phyloP scores from a whole-genome alignment of 139 green algal species.

The Pleodorina starrii region DNA sequence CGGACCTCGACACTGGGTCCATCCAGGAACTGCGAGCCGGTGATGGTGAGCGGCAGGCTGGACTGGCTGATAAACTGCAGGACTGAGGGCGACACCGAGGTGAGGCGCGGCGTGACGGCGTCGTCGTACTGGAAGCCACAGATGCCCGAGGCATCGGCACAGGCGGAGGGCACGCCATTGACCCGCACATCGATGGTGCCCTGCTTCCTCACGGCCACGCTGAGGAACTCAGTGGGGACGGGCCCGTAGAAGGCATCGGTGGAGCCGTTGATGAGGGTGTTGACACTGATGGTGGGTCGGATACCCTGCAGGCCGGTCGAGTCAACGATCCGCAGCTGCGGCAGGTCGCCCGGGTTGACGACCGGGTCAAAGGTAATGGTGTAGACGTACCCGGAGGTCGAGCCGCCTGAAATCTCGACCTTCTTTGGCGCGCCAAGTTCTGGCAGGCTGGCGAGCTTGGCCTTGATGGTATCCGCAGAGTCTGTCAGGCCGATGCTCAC shows the following conservation, averaged over 20 bases:
- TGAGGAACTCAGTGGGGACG: slow-evolving; percentile 54
- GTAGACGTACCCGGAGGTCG: neutral
- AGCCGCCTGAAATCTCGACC: neutral
- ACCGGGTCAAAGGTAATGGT: slow-evolving; percentile 46
- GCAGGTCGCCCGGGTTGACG: slow-evolving; percentile 43
- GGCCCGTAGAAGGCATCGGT: slow-evolving; percentile 44
- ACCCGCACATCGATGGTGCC: neutral
- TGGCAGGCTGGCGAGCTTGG: slow-evolving; percentile 12
- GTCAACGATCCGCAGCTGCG: neutral
- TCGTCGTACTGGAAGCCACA: slow-evolving; percentile 51
- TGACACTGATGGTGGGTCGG: neutral
- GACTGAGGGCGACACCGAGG: slow-evolving; percentile 3
- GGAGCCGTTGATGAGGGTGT: neutral
- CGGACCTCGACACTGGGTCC: neutral
- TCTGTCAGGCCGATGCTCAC: neutral
- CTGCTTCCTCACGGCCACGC: slow-evolving; percentile 13
- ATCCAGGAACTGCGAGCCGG: neutral
- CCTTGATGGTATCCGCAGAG: neutral
- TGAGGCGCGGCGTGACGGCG: slow-evolving; percentile 44
- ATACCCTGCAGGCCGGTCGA: neutral
- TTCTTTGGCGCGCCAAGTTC: neutral
- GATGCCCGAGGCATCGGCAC: neutral
- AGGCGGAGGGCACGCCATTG: slow-evolving; percentile 50
- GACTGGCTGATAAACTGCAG: slow-evolving; percentile 25
- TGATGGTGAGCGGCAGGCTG: slow-evolving; percentile 50